Evolutionary conservation across 768 basidiomycete species (phyloP).

Genomic region (Coprinellus micaceus): DNA sequence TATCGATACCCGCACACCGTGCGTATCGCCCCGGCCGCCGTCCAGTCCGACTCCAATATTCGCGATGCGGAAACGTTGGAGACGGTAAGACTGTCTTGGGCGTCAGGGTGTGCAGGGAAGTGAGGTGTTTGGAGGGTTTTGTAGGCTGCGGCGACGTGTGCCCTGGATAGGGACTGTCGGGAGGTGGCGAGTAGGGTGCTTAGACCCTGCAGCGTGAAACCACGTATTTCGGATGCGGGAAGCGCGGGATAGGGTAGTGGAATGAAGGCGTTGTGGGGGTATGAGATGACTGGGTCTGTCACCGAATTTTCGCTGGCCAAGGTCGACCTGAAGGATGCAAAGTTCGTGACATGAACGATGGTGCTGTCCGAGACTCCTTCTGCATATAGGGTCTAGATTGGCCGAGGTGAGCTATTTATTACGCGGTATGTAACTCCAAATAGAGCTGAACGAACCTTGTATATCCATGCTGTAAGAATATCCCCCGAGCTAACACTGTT

Average conservation of each 20-base stretch:
- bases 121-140: constrained; percentile 20
- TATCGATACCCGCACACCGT: constrained; percentile 40
- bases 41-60: constrained; percentile 40
- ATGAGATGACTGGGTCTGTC: constrained; percentile 18
- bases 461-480: constrained; percentile 38
- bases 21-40: constrained; percentile 24
- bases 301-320: constrained; percentile 8
- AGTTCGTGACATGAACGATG: constrained; percentile 32
- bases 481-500: constrained; percentile 33
- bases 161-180: constrained; percentile 19
- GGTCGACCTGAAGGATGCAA: constrained; percentile 35
- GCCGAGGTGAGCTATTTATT: neutral
- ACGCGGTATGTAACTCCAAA: neutral
- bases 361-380: constrained; percentile 25
- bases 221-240: constrained; percentile 31
- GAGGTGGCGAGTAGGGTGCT: constrained; percentile 17
- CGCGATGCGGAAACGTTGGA: constrained; percentile 40
- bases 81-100: constrained; percentile 33
- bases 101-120: constrained; percentile 32
- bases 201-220: constrained; percentile 27
- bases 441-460: constrained; percentile 27
- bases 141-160: constrained; percentile 30
- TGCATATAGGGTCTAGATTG: constrained; percentile 32
- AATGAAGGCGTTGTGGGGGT: constrained; percentile 37
- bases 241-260: constrained; percentile 39